A percentile compares a stretch with the other conserved stretches of the same genome.
Evolutionary conservation across 352 stramenopile genomes (phyloP).

Genomic region (Peronospora farinosa): DNA sequence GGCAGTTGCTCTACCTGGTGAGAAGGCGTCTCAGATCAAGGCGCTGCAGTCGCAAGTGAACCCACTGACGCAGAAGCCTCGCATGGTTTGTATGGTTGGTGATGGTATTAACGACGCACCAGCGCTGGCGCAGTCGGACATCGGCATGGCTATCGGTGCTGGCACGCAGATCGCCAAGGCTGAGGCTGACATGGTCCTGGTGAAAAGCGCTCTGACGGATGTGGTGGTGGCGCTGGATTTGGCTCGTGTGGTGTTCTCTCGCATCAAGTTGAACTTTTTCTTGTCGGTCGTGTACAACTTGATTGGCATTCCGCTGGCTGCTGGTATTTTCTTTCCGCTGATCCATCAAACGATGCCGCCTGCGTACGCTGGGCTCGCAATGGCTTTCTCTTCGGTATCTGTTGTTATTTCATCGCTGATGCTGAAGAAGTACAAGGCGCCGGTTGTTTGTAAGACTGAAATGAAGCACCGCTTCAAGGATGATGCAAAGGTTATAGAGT

Average conservation of each 20-base stretch:
- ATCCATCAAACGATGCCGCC: slow-evolving; percentile 89
- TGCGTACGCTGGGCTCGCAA: slow-evolving; percentile 91
- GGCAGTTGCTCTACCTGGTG: slow-evolving; percentile 86
- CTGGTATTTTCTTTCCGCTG: slow-evolving; percentile 81
- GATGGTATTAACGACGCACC: slow-evolving; percentile 95
- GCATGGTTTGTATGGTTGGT: slow-evolving; percentile 89
- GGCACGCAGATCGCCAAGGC: slow-evolving; percentile 88
- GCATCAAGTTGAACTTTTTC: slow-evolving; percentile 86
- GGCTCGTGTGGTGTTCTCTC: slow-evolving; percentile 69
- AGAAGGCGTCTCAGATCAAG: slow-evolving; percentile 92
- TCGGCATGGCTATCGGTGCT: slow-evolving; percentile 89
- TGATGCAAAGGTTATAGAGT: slow-evolving; percentile 65
- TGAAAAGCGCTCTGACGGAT: slow-evolving; percentile 77
- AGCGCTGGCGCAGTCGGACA: slow-evolving; percentile 86
- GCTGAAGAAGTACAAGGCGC: slow-evolving; percentile 85
- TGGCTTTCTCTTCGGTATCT: slow-evolving; percentile 94
- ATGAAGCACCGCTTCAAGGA: slow-evolving; percentile 38
- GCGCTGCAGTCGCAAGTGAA: slow-evolving; percentile 66
- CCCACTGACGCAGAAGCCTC: slow-evolving; percentile 58
- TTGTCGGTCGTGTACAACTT: slow-evolving; percentile 86
- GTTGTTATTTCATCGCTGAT: slow-evolving; percentile 92
- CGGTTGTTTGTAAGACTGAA: slow-evolving; percentile 36
- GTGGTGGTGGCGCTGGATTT: slow-evolving; percentile 83
- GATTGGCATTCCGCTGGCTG: slow-evolving; percentile 73
- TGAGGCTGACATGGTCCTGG: slow-evolving; percentile 85